Base-by-base conservation (phyloP, 768 basidiomycete genomes). In the Rhizopogon salebrosus region DNA sequence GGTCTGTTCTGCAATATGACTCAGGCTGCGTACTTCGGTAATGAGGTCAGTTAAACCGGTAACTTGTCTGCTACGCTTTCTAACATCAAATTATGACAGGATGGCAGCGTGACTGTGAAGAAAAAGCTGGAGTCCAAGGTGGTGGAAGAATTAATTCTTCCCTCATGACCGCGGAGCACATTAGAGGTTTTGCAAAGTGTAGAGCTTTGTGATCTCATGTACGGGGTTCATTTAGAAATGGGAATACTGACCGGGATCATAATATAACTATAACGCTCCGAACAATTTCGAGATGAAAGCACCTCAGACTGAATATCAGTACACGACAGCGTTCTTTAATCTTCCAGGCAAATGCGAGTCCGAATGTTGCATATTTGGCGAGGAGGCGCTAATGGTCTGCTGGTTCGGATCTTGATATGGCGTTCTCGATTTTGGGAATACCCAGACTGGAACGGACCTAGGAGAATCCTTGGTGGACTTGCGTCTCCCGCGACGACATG, bases 1-100 rank as follows among this genome's bases (percentile, higher is more conserved):
- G 97, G 97, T 1, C 70, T 99, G n/a, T 98, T 99, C 74, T 94
- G 92, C 65, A 76, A 84, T 50, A 86, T 97, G 78, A 94, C 89
- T 4, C 82, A 85, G 64, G 94, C 94, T 0, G 95, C 95, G n/a
- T 98, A 98, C 75, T 99, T 98, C 69, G 92, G 92, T 18, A 93
- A 93, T 59, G 75, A 82, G 72, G 90, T 89, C 40, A 41, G 72
- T 63, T 49, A 6, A n/a, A 37, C 23, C 6, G 9, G 50, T 11
- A 24, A 22, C 45, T 14, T 49, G n/a, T 23, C 11, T 42, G 16
- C 3, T 41, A n/a, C 23, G n/a, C 6, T 46, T 18, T 23, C 24
- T 55, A 31, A 39, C n/a, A 5, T 41, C 29, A 18, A 1, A 31
- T 49, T 46, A 20, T 29, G 22, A 23, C 57, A 87, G 83, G 84